Base-by-base conservation (phyloP, 371 early-diverging fungal species). In the Mortierella sp. region DNA sequence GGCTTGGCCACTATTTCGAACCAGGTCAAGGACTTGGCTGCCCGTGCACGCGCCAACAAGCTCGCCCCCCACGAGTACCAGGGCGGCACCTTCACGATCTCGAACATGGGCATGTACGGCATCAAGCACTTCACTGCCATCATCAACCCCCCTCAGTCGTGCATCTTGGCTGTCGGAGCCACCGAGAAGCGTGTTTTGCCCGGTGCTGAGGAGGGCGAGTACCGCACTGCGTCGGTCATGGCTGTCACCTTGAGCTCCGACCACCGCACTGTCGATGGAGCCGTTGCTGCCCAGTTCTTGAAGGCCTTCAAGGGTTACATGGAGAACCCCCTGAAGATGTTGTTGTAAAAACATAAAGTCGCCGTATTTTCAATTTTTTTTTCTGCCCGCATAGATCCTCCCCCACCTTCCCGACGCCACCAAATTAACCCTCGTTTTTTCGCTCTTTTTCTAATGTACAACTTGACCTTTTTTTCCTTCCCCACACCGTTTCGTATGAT, bases 71-170 rank as follows among this genome's bases (percentile, higher is more conserved):
- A 97, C 68, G 98, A 99, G 91, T 99, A 95, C 93, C 98, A 97
- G 89, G 96, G 96, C 79, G 99, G 99, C 52, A 91, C 96, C 66
- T 99, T 99, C 91, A 96, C 98, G 78, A 97, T 99, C 86, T 97
- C 97, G 79, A 99, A 99, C 92, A 90, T 99, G 77, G 99, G 99
- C 86, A 99, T 99, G 99, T 98, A 88, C 77, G 97, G 97, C 65
- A 91, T 98, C 86, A 91, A 92, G 76, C 91, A 95, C 86, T 99
- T 99, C 88, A 96, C 98, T 50, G 98, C 98, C 73, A 99, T 99
- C 85, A 97, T 99, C 90, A 98, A 98, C 92, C 97, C 97, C 45
- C 98, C 98, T 31, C 98, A 98, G 80, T 89, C 97, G 26, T 94
- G 95, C 79, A 99, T 99, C 75, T 90, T 99, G 73, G 98, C 98